Percentiles rank a stretch among this genome's conserved stretches.
These are phyloP conservation scores for Mortierella sp. DNA, from an alignment of 371 early-diverging fungal genomes.

Conservation along the genomic window DNA sequence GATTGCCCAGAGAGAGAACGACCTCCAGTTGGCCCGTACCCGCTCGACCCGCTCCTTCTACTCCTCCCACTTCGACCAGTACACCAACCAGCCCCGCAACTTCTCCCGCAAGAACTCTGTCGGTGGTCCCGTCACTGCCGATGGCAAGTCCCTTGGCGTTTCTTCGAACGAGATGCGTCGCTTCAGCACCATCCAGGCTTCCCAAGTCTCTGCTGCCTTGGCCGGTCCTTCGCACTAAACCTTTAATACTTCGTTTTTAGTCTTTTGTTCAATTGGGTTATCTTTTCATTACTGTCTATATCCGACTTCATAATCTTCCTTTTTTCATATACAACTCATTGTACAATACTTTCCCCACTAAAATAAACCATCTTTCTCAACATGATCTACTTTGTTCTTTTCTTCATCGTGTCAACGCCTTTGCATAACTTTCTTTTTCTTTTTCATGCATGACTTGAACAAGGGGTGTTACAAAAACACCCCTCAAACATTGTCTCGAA, in stretches of 20 bases:
- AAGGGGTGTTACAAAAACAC: no score
- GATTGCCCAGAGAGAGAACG: slow-evolving; percentile 56
- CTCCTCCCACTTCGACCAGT: slow-evolving; percentile 64
- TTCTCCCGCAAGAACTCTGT: slow-evolving; percentile 62
- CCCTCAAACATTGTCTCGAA: no score
- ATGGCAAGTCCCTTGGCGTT: slow-evolving; percentile 64
- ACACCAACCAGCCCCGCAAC: slow-evolving; percentile 63
- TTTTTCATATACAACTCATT: not conserved
- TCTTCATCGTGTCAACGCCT: not conserved
- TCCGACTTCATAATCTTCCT: not conserved
- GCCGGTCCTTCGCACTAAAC: slow-evolving; percentile 38
- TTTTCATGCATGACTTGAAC: no score
- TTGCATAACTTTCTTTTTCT: not conserved
- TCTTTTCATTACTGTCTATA: not conserved
- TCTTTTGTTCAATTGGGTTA: slow-evolving; percentile 2
- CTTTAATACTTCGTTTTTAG: not conserved
- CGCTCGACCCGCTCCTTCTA: slow-evolving; percentile 70
- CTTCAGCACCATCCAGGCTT: slow-evolving; percentile 69
- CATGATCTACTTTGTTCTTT: not conserved
- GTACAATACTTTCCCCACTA: not conserved
- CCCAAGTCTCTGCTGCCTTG: slow-evolving; percentile 62
- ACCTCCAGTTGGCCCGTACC: slow-evolving; percentile 64
- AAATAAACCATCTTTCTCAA: not conserved
- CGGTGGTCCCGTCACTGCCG: slow-evolving; percentile 59
- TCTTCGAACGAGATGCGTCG: slow-evolving; percentile 66